Conservation (phyloP, 176 grass and related monocot genomes). For the Leersia perrieri region DNA sequence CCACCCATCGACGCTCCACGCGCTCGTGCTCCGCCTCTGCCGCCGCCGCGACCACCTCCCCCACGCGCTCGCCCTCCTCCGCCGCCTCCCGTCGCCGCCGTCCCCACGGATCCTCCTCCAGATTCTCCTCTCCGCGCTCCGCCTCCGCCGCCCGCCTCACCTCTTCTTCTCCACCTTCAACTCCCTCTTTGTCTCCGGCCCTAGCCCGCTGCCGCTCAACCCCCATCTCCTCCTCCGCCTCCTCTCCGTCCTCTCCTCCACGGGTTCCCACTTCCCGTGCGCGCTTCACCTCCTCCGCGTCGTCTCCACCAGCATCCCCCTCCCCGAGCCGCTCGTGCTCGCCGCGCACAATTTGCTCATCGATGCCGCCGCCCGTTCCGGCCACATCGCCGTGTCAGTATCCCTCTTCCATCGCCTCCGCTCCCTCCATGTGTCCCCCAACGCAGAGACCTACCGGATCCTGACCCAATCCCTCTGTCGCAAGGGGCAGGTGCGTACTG, state of each 20-base stretch:
- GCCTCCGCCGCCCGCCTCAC: conserved; percentile 46
- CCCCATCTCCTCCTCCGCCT: conserved; percentile 44
- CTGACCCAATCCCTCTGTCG: conserved; percentile 62
- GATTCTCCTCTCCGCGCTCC: conserved; percentile 48
- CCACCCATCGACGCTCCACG: conserved; percentile 34
- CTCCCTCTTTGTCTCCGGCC: conserved; percentile 51
- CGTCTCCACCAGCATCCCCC: conserved; percentile 44
- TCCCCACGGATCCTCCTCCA: conserved; percentile 50
- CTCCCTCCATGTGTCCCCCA: conserved; percentile 46
- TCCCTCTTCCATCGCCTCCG: conserved; percentile 63
- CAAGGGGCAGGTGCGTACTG: conserved; percentile 56
- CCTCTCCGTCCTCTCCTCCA: conserved; percentile 40
- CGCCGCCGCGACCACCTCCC: conserved; percentile 49
- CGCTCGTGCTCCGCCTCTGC: conserved; percentile 46
- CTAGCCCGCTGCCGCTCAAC: conserved; percentile 39
- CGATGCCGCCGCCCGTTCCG: conserved; percentile 54
- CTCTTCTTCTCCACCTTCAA: conserved; percentile 56
- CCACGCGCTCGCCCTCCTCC: conserved; percentile 54
- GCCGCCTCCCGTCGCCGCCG: conserved; percentile 45
- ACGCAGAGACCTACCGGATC: conserved; percentile 61
- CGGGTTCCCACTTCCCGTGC: conserved; percentile 46
- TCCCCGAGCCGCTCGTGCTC: conserved; percentile 48
- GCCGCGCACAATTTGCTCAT: conserved; percentile 75
- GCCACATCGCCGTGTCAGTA: conserved; percentile 52
- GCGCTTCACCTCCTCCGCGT: conserved; percentile 46